A percentile compares a stretch with the other conserved stretches of the same genome.
phyloP scores from a whole-genome alignment of 495 filamentous ascomycete species.

The Extremus antarcticus region DNA sequence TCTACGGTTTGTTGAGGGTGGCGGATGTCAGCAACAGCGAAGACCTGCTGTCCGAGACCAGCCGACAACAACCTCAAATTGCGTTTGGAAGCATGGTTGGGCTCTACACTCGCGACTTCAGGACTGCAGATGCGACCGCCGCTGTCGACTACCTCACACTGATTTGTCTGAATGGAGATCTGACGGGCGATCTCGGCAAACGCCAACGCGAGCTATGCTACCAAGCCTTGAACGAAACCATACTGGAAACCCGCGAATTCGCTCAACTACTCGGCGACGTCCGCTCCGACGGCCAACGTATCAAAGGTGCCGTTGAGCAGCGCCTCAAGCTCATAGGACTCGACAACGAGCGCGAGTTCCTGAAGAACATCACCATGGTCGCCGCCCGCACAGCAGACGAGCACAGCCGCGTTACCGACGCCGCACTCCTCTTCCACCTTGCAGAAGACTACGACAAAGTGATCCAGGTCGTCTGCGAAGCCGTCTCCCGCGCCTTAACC shows the following conservation, averaged over 20 bases:
- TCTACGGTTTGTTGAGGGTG: conserved; percentile 83
- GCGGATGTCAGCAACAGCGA: conserved; percentile 57
- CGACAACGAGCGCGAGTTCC: conserved; percentile 66
- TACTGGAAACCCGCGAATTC: conserved; percentile 89
- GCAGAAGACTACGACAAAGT: conserved; percentile 91
- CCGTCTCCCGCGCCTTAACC: conserved; percentile 77
- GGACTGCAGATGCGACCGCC: conserved; percentile 70
- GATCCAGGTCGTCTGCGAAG: conserved; percentile 73
- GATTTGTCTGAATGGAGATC: conserved; percentile 85
- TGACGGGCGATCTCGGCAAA: conserved; percentile 59
- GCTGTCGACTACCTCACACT: conserved; percentile 89
- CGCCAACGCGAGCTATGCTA: conserved; percentile 76
- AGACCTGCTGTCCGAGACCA: conserved; percentile 60
- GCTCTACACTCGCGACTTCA: conserved; percentile 91
- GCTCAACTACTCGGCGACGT: conserved; percentile 90
- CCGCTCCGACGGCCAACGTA: conserved; percentile 63
- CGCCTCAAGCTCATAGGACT: conserved; percentile 76
- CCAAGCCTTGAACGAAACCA: conserved; percentile 87
- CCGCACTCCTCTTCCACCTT: conserved; percentile 86
- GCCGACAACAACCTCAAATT: conserved; percentile 74
- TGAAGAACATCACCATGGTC: conserved; percentile 76
- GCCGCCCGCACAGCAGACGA: conserved; percentile 88
- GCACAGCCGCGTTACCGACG: conserved; percentile 81
- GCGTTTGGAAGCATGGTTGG: conserved; percentile 90
- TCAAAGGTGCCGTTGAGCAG: conserved; percentile 78